Evolutionary conservation across 2,329 filamentous ascomycete species (phyloP), one percentile per base, ranked within the genome.

Genomic region (Thermochaetoides dissita): DNA sequence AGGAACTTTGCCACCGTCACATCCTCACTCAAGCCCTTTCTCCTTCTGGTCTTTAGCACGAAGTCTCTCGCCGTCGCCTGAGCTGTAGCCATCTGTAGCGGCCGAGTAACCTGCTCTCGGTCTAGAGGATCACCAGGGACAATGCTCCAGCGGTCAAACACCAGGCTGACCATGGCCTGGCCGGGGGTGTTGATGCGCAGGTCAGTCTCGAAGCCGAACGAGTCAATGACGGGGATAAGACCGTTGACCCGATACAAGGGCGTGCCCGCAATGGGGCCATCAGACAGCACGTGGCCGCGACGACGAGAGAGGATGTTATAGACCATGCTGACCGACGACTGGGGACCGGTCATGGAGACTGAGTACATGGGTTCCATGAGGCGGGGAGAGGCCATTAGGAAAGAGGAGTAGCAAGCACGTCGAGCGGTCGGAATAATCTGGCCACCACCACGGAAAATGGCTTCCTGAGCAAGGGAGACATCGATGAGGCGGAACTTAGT

Each of bases 181-280:
- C 91, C 89, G 66, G 95, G 85, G 0, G 89, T 95, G 63, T 94
- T 88, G 57, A 96, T 96, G 48, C 91, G 74, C 44, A 98, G 71
- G 65, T 98, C 91, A 10, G 91, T 96, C 68, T 98, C 91, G 62
- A 98, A 96, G 12, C 91, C 91, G 57, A 98, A 98, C 30, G 81
- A 87, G 66, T 98, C 91, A 57, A 98, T 94, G 46, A 96, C 91
- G 8, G 91, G 91, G 43, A 98, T 79, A 39, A 96, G 70, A 3
- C 91, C 91, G 54, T 81, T 84, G 41, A 95, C 88, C 17, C 84
- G 81, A 63, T 95, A 96, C 8, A 98, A 72, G 5, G 89, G 91
- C 8, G 91, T 96, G 24, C 91, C 91, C 0, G 89, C 87, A 46
- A 98, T 85, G 10, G 88, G 88, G 0, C 85, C 86, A 58, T 98